Evolutionary conservation across 2,329 filamentous ascomycete species (phyloP), one percentile per base, ranked within the genome.

Genomic region (Ceratocystis smalleyi): DNA sequence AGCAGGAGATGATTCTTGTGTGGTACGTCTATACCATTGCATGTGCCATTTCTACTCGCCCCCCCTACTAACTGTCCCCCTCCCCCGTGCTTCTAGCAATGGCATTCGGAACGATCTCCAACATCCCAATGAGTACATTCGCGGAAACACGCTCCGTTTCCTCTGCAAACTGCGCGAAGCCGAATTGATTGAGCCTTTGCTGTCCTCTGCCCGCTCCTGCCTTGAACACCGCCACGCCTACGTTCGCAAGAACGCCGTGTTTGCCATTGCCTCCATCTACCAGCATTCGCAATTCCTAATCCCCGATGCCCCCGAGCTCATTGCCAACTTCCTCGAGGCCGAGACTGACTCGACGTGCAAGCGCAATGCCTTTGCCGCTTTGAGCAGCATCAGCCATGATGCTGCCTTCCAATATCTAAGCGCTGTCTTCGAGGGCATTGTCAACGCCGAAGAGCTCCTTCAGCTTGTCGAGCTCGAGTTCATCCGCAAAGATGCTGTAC

Each of bases 1-100:
- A 96, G 81, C 94, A 99, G 77, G 94, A 99, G 78, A 97, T 96
- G 90, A 99, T 99, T 74, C 78, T 99, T 72, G 94, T 99, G 71
- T 99, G 94, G 92, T 96, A 70, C 59, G 73, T 62, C 24, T 61
- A 15, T 15, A 54, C 32, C n/a, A 24, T 61, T 0, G 10, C 24
- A 19, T 43, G 19, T 63, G 67, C 70, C 75, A 68, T 75, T 69
- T 8, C 24, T 7, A 35, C 43, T n/a, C 1, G 32, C 43, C 19
- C 1, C 22, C n/a, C 32, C 27, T 24, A 32, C 57, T 65, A 57
- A 57, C 57, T 24, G 5, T 32, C 32, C 10, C 57, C 17, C 54
- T n/a, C 43, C 57, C 45, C 17, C 32, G 40, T 61, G 40, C 63
- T 62, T 64, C 63, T 71, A 96, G 92, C 77, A 99, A 99, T 76